Percentiles rank a stretch among this genome's conserved stretches.
phyloP scores from a whole-genome alignment of 1,284 basidiomycete species.

The Gomphus sp. region DNA sequence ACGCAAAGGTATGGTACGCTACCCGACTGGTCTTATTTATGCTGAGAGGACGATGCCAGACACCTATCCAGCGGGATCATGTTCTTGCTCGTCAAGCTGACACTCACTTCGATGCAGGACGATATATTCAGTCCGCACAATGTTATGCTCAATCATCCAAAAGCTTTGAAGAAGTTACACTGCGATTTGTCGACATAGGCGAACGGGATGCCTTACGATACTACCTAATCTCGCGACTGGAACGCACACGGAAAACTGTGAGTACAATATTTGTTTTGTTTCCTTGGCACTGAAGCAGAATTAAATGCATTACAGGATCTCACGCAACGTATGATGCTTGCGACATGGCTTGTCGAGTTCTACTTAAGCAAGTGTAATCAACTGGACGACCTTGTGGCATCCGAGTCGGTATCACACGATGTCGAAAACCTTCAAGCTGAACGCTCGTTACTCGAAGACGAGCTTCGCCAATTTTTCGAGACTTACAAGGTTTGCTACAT shows the following conservation, averaged over 20 bases:
- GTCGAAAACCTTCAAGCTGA: conserved; percentile 82
- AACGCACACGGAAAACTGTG: conserved; percentile 72
- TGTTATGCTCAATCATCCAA: conserved; percentile 85
- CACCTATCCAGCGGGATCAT: conserved; percentile 75
- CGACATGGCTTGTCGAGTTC: conserved; percentile 98
- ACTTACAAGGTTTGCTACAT: conserved; percentile 71
- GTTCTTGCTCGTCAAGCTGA: conserved; percentile 83
- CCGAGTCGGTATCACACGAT: conserved; percentile 79
- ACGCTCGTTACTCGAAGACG: conserved; percentile 81
- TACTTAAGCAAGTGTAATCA: conserved; percentile 96
- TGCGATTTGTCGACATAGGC: conserved; percentile 84
- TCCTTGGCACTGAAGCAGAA: background rate
- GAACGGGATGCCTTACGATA: conserved; percentile 91
- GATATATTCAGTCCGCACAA: conserved; percentile 88
- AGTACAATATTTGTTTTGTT: conserved; percentile 17
- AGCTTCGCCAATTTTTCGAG: conserved; percentile 84
- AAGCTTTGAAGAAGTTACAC: conserved; percentile 86
- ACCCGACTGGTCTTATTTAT: background rate
- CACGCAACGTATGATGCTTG: conserved; percentile 94
- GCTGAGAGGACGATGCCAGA: conserved; percentile 32
- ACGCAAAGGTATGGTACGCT: conserved; percentile 59
- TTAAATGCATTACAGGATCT: conserved; percentile 50
- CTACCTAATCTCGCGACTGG: conserved; percentile 84
- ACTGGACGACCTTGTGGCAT: conserved; percentile 82
- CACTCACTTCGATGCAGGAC: conserved; percentile 71